Conservation (phyloP, 345 rosid genomes). For the Eucalyptus dawsonii region DNA sequence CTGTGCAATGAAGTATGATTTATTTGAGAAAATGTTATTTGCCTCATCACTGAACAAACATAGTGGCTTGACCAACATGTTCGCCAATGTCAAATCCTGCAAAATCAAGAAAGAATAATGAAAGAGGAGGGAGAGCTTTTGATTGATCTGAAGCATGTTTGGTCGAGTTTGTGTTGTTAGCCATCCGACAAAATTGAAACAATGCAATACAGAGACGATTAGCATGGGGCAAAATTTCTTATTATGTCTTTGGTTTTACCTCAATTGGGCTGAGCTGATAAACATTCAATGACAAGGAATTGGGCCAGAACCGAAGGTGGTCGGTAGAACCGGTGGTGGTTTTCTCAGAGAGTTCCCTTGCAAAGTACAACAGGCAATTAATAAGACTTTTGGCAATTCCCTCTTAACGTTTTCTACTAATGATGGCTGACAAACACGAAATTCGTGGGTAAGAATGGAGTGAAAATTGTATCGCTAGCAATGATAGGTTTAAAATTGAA, state of each 20-base stretch:
- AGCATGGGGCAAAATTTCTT: not conserved
- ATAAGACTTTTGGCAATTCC: not conserved
- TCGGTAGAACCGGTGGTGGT: not conserved
- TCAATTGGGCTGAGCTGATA: conserved; percentile 25
- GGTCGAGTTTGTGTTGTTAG: too few species aligned
- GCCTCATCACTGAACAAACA: conserved; percentile 14
- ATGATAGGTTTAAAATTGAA: not conserved
- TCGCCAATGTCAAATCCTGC: conserved; percentile 40
- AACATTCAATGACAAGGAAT: not conserved
- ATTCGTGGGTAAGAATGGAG: not conserved
- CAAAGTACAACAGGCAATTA: not conserved
- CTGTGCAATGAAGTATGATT: conserved; percentile 21
- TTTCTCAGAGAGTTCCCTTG: conserved; percentile 4
- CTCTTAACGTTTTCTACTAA: not conserved
- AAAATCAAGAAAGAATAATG: not conserved
- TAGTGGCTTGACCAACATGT: conserved; percentile 16
- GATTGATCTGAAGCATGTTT: not conserved
- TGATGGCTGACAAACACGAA: not conserved
- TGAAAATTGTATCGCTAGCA: not conserved
- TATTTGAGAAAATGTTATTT: conserved; percentile 8
- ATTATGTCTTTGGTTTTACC: conserved; percentile 2
- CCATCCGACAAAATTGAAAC: not conserved
- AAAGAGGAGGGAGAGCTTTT: not conserved
- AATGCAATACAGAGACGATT: not conserved
- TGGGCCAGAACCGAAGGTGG: conserved; percentile 21